A percentile compares a stretch with the other conserved stretches of the same genome.
phyloP scores from a whole-genome alignment of 306 rosid species.

The Glycine tomentella region DNA sequence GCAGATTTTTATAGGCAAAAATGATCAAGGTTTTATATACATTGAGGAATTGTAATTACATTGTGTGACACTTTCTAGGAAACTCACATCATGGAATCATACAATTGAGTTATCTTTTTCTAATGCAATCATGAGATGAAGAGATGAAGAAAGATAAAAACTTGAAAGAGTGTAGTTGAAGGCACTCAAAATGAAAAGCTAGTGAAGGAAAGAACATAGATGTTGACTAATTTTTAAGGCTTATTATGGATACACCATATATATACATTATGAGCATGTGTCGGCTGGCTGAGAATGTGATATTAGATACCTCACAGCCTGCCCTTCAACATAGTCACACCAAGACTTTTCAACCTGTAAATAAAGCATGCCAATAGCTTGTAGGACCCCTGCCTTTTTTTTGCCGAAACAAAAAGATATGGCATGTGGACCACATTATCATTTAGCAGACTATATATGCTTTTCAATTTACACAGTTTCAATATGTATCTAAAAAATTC shows the following conservation, averaged over 20 bases:
- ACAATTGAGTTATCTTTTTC: neutral
- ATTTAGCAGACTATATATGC: neutral
- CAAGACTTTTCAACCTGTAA: slow-evolving; percentile 11
- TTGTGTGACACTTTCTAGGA: slow-evolving; percentile 21
- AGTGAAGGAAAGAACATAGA: neutral
- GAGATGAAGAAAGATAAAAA: slow-evolving; percentile 9
- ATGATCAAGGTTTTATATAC: neutral
- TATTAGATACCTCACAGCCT: slow-evolving; percentile 36
- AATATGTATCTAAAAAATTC: neutral
- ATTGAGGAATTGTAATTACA: neutral
- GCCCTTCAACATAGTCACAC: slow-evolving; percentile 7
- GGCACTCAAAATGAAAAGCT: slow-evolving; percentile 18
- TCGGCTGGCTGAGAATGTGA: slow-evolving; percentile 25
- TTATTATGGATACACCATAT: neutral
- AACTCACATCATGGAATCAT: neutral
- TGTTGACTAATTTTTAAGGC: slow-evolving; percentile 32
- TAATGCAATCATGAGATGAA: slow-evolving; percentile 19
- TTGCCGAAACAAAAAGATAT: slow-evolving; percentile 4
- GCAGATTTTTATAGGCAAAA: neutral
- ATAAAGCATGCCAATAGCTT: slow-evolving; percentile 15
- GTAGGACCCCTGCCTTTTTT: slow-evolving; percentile 33
- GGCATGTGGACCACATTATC: slow-evolving; percentile 34
- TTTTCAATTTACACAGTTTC: slow-evolving; percentile 19
- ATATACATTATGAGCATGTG: slow-evolving; percentile 9
- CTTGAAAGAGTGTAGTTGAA: slow-evolving; percentile 28